Base-by-base conservation (phyloP, 306 rosid species). In the Potentilla sterilis region DNA sequence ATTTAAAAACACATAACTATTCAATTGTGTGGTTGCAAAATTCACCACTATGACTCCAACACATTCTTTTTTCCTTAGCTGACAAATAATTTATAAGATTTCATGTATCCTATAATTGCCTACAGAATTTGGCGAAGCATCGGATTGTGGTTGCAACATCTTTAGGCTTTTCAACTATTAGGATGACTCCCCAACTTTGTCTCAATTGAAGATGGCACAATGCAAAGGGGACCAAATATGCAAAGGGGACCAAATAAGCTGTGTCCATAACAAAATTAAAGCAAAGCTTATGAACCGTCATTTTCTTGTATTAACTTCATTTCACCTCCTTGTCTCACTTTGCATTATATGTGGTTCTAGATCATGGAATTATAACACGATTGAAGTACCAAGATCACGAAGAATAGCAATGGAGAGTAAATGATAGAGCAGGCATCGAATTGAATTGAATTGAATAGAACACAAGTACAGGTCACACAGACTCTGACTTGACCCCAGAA, bases 271-370 rank as follows among this genome's bases (percentile, higher is more conserved):
- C 34, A 28, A 16, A 28, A 72, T 9, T 22, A 13, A 72, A 64
- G 14, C 11, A 62, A 13, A 35, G 40, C 58, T 6, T 43, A 55
- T 32, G 77, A 74, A 74, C 54, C n/a, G 9, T 67, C 40, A 4
- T 35, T 73, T 42, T 78, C 72, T 48, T 28, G 52, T 46, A 22
- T 70, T 78, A 59, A 21, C n/a, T 69, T 69, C 40, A 7, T 35
- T 34, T 47, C 24, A 12, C 7, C 71, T 43, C 62, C 10, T 7
- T 68, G 41, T 72, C 69, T 10, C 13, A 0, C 46, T 43, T 59
- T 59, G 68, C 46, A 16, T 37, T 22, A 13, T 28, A 58, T 41
- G 38, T 22, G 22, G 52, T 41, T 15, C 52, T 15, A 9, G 9
- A 73, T 34, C 24, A 32, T 4, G 22, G 13, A 32, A 14, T 2